A percentile compares a stretch with the other conserved stretches of the same genome.
phyloP scores from a whole-genome alignment of 805 yeast species.

The Kuraishia floccosa region DNA sequence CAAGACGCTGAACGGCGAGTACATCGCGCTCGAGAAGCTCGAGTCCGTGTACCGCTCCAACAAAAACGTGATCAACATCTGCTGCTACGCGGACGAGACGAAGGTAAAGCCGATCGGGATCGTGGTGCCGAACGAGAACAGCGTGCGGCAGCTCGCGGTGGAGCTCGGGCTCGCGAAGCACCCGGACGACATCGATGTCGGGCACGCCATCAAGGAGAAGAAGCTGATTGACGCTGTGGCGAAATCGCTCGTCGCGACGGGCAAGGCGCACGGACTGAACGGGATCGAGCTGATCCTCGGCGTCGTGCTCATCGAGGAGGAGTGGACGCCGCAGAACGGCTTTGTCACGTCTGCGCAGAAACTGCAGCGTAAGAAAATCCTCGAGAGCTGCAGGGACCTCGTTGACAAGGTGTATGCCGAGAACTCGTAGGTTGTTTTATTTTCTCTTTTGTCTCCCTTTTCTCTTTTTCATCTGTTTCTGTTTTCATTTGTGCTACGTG shows the following conservation, averaged over 20 bases:
- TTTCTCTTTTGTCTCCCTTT: not conserved
- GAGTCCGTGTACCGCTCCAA: constrained; percentile 88
- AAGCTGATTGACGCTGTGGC: constrained; percentile 44
- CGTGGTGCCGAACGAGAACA: constrained; percentile 67
- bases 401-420: constrained; percentile 54
- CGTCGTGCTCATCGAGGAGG: constrained; percentile 69
- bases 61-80: constrained; percentile 63
- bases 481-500: not conserved
- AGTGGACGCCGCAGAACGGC: constrained; percentile 97
- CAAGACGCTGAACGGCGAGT: constrained; percentile 94
- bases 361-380: constrained; percentile 85
- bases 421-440: constrained; percentile 1
- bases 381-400: constrained; percentile 51
- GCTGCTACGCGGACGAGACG: constrained; percentile 84
- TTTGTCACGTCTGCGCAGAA: constrained; percentile 93
- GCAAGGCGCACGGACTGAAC: constrained; percentile 64
- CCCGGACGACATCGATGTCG: constrained; percentile 27
- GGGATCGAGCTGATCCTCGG: constrained; percentile 84
- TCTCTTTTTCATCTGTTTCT: not conserved
- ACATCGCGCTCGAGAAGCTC: constrained; percentile 90
- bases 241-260: constrained; percentile 59
- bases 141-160: constrained; percentile 48
- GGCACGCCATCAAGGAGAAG: constrained; percentile 41
- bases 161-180: constrained; percentile 38
- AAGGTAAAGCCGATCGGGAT: constrained; percentile 91